Evolutionary conservation across 441 rosid genomes (phyloP).

Genomic region (Hura crepitans): DNA sequence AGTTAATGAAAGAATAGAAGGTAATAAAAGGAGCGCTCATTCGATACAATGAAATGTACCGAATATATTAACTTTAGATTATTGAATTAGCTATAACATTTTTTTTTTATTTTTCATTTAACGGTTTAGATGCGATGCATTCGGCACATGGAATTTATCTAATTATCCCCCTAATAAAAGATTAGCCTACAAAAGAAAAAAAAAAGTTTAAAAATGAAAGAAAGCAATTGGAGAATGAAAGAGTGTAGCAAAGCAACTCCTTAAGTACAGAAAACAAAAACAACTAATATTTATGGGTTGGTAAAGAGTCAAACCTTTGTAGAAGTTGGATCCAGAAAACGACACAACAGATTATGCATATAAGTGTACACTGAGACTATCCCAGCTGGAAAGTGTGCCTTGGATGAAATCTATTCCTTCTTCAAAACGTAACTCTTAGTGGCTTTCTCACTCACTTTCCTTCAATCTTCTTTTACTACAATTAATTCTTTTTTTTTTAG

Average conservation of each 20-base stretch:
- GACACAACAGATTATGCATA: not conserved
- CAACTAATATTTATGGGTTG: not conserved
- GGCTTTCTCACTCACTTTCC: slow-evolving; percentile 22
- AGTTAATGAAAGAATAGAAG: not conserved
- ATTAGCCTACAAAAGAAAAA: not conserved
- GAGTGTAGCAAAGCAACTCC: too few relatives aligned
- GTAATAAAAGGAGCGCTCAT: too few relatives aligned
- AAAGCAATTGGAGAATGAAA: not conserved
- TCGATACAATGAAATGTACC: too few relatives aligned
- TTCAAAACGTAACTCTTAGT: slow-evolving; percentile 25
- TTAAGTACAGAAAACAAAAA: not conserved
- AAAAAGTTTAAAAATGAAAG: not conserved
- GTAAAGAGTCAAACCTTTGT: not conserved
- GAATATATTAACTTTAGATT: too few relatives aligned
- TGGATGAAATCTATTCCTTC: slow-evolving; percentile 15
- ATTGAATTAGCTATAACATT: too few relatives aligned
- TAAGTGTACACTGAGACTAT: not conserved
- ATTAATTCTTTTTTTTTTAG: not conserved
- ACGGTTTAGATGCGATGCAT: too few relatives aligned
- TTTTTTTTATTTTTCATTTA: too few relatives aligned
- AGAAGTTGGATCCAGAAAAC: not conserved
- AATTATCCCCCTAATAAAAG: too few relatives aligned
- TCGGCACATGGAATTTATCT: too few relatives aligned
- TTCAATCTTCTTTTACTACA: not conserved
- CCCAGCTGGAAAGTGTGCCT: slow-evolving; percentile 13